Evolutionary conservation across 2,329 filamentous ascomycete species (phyloP).

Genomic region (Trichoderma semiorbis): DNA sequence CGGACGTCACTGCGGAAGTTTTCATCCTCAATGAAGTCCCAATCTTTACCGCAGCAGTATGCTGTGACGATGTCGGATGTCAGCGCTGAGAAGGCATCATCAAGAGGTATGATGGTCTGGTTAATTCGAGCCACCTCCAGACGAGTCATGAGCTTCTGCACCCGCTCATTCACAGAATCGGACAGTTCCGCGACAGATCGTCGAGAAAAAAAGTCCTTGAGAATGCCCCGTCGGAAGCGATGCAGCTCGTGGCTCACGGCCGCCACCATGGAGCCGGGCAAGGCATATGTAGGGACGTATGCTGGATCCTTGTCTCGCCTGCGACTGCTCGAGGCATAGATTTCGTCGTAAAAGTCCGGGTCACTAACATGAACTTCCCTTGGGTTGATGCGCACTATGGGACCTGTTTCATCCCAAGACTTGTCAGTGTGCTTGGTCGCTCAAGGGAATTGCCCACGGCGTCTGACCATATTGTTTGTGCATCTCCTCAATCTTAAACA

Average conservation of each 20-base stretch:
- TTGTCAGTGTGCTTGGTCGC: background rate
- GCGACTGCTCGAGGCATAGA: conserved; percentile 24
- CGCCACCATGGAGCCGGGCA: conserved; percentile 15
- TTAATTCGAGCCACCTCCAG: background rate
- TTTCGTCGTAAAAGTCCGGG: conserved; percentile 25
- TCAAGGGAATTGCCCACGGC: too few species aligned
- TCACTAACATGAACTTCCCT: conserved; percentile 32
- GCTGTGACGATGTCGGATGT: conserved; percentile 23
- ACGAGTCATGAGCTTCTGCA: conserved; percentile 14
- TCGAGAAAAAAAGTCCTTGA: conserved; percentile 28
- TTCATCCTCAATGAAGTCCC: conserved; percentile 18
- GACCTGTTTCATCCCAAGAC: conserved; percentile 20
- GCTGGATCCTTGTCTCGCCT: conserved; percentile 14
- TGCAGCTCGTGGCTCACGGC: conserved; percentile 20
- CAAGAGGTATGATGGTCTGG: conserved; percentile 14
- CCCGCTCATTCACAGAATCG: conserved; percentile 21
- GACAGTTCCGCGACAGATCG: conserved; percentile 20
- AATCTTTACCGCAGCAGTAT: conserved; percentile 21
- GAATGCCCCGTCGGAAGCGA: conserved; percentile 17
- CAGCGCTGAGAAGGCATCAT: conserved; percentile 22
- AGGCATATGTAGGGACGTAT: conserved; percentile 9
- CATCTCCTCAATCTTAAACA: conserved; percentile 27
- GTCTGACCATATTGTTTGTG: conserved; percentile 30
- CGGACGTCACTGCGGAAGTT: conserved; percentile 15
- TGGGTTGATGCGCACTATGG: conserved; percentile 34